Conservation (phyloP, 2,329 filamentous ascomycete species). For the Arthrobotrys megalospora region DNA sequence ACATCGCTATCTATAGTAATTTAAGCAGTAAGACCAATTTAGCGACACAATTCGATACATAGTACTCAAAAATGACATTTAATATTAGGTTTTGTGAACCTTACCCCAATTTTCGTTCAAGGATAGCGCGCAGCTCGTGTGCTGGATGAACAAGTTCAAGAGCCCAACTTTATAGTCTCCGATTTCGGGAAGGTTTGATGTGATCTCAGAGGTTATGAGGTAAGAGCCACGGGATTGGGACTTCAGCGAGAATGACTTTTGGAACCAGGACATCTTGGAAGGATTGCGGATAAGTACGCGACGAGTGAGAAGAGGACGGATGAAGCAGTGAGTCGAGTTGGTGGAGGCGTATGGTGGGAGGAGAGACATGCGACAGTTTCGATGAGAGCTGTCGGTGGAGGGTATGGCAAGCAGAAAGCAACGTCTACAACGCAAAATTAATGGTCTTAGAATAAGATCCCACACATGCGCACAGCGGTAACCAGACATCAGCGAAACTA, state of each 20-base stretch:
- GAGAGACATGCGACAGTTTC: slow-evolving; percentile 17
- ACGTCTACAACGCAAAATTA: slow-evolving; percentile 15
- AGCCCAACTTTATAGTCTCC: slow-evolving; percentile 86
- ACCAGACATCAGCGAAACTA: too few relatives aligned
- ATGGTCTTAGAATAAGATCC: too few relatives aligned
- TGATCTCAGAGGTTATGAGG: slow-evolving; percentile 85
- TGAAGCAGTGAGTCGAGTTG: slow-evolving; percentile 30
- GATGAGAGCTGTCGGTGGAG: slow-evolving; percentile 4
- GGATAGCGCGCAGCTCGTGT: slow-evolving; percentile 90
- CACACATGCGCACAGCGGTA: too few relatives aligned
- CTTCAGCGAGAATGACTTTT: slow-evolving; percentile 87
- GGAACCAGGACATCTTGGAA: slow-evolving; percentile 78
- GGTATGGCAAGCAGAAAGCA: slow-evolving; percentile 4
- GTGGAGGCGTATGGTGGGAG: slow-evolving; percentile 8
- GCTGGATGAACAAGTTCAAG: slow-evolving; percentile 92
- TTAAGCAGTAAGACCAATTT: neutral
- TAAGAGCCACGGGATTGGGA: slow-evolving; percentile 85
- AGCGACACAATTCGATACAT: neutral
- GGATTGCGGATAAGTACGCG: neutral
- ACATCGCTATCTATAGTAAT: slow-evolving; percentile 75
- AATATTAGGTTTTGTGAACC: neutral
- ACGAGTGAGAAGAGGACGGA: neutral
- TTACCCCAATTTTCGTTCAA: slow-evolving; percentile 89
- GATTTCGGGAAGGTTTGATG: slow-evolving; percentile 82
- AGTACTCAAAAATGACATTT: neutral